phyloP scores from a whole-genome alignment of 129 eudicot genomes.

The Heracleum sosnowskyi region DNA sequence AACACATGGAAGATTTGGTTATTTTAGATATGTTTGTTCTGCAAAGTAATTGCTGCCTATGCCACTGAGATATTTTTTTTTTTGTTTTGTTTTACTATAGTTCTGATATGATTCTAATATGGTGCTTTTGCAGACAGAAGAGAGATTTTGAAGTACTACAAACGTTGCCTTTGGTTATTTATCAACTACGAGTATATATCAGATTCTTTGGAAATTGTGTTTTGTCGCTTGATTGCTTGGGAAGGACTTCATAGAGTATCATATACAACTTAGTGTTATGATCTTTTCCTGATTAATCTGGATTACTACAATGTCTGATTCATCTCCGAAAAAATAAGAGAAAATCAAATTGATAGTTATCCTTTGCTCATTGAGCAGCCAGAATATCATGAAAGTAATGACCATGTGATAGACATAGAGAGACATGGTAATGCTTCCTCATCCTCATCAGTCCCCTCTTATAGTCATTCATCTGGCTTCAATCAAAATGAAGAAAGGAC shows the following conservation, averaged over 20 bases:
- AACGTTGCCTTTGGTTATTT: background rate
- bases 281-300: conserved; percentile 17
- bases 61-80: background rate
- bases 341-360: conserved; percentile 35
- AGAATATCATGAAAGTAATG: conserved; percentile 25
- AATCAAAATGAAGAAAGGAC: conserved; percentile 20
- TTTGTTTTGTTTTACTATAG: background rate
- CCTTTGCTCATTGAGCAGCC: conserved; percentile 47
- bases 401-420: conserved; percentile 46
- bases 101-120: background rate
- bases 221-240: no score
- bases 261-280: conserved; percentile 3
- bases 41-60: background rate
- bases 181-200: conserved; percentile 5
- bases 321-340: conserved; percentile 31
- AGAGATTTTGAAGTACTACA: background rate
- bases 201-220: conserved; percentile 12
- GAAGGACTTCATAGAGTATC: background rate
- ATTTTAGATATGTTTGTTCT: background rate
- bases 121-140: conserved; percentile 5
- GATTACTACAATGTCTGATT: conserved; percentile 32
- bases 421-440: conserved; percentile 40
- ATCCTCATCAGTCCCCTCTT: conserved; percentile 35
- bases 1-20: background rate
- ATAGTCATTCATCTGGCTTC: conserved; percentile 15